Evolutionary conservation across 2,329 filamentous ascomycete genomes (phyloP).

Genomic region (Cladosporium sphaerospermum): DNA sequence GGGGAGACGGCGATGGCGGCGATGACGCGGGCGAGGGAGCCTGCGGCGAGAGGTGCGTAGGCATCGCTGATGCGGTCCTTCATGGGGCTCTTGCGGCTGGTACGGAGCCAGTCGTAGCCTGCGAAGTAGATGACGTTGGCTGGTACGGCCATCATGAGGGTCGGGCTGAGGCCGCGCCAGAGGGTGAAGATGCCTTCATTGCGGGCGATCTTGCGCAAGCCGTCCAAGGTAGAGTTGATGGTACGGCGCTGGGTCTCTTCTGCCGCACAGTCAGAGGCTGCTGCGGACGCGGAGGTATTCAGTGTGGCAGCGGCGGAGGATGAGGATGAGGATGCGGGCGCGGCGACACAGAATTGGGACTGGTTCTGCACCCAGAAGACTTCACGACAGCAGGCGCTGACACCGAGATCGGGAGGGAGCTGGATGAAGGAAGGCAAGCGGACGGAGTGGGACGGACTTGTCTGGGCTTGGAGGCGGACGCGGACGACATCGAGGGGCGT

Average conservation of each 20-base stretch:
- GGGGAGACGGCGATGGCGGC: slow-evolving; percentile 81
- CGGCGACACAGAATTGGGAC: slow-evolving; percentile 70
- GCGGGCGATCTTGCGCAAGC: slow-evolving; percentile 85
- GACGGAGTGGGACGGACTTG: slow-evolving; percentile 47
- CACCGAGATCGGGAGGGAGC: slow-evolving; percentile 77
- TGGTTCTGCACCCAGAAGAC: slow-evolving; percentile 94
- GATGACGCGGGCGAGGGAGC: slow-evolving; percentile 68
- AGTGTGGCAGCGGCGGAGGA: slow-evolving; percentile 27
- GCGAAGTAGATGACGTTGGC: slow-evolving; percentile 98
- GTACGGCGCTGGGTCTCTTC: slow-evolving; percentile 78
- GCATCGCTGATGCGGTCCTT: slow-evolving; percentile 54
- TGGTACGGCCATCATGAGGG: slow-evolving; percentile 85
- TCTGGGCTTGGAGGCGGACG: slow-evolving; percentile 85
- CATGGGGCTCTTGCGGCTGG: slow-evolving; percentile 66
- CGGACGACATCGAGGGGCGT: slow-evolving; percentile 96
- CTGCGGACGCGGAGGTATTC: slow-evolving; percentile 30
- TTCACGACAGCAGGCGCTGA: slow-evolving; percentile 91
- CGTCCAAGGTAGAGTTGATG: slow-evolving; percentile 87
- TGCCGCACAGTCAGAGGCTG: slow-evolving; percentile 67
- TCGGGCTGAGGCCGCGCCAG: slow-evolving; percentile 92
- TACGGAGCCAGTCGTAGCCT: slow-evolving; percentile 91
- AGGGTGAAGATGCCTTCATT: slow-evolving; percentile 83
- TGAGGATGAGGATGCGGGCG: slow-evolving; percentile 33
- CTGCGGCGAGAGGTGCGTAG: slow-evolving; percentile 74
- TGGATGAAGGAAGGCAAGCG: slow-evolving; percentile 54